phyloP scores from a whole-genome alignment of 768 basidiomycete species.

The Dioszegia hungarica region DNA sequence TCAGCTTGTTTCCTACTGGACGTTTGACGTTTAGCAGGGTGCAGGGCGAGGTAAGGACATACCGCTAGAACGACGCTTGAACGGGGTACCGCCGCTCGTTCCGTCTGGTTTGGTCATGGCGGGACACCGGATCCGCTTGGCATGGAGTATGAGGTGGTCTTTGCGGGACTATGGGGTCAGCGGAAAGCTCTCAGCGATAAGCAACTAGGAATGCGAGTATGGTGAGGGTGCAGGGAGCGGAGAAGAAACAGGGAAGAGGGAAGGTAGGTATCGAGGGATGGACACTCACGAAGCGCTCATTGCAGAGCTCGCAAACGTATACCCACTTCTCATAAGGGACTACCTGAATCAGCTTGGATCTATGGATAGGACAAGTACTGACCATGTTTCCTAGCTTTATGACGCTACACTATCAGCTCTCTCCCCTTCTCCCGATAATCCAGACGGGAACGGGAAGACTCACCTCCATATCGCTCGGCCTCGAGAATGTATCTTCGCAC shows the following conservation, averaged over 20 bases:
- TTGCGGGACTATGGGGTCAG: conserved; percentile 1
- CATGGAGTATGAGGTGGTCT: not conserved
- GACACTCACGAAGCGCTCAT: conserved; percentile 1
- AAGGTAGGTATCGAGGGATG: too few species aligned
- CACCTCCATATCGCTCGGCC: not conserved
- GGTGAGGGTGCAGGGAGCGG: not conserved
- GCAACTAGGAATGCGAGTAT: not conserved
- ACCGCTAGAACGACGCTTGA: too few species aligned
- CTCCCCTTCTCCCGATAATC: not conserved
- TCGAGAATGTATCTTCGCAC: not conserved
- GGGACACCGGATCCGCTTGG: not conserved
- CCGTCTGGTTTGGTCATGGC: too few species aligned
- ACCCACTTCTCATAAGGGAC: not conserved
- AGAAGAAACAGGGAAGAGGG: not conserved
- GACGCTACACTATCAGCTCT: not conserved
- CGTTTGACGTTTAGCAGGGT: too few species aligned
- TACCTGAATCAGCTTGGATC: not conserved
- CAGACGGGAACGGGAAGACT: not conserved
- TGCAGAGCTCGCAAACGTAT: not conserved
- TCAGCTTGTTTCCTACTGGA: too few species aligned
- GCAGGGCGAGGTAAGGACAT: too few species aligned
- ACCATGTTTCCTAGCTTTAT: not conserved
- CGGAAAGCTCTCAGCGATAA: not conserved
- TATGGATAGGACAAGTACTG: not conserved
- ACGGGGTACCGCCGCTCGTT: too few species aligned